phyloP scores from a whole-genome alignment of 2,329 filamentous ascomycete genomes.

The Aspergillus quadricinctus region DNA sequence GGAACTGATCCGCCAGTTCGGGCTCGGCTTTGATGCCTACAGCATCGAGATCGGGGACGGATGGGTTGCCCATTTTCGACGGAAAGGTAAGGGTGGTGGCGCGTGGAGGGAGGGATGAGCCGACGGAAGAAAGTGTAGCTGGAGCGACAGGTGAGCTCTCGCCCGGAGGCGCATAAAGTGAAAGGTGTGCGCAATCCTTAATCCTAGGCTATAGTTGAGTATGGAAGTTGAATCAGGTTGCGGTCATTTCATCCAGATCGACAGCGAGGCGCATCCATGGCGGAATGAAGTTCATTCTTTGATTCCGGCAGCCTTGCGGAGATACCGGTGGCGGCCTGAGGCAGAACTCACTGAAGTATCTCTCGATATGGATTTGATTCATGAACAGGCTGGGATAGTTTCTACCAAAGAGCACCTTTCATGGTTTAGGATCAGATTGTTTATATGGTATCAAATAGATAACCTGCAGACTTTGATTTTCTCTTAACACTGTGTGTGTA shows the following conservation, averaged over 20 bases:
- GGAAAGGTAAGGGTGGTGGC: background rate
- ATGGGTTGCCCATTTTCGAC: conserved; percentile 30
- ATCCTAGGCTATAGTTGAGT: background rate
- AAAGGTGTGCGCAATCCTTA: conserved; percentile 3
- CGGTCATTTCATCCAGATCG: background rate
- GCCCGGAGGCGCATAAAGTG: conserved; percentile 19
- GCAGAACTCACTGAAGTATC: conserved; percentile 10
- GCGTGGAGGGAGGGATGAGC: background rate
- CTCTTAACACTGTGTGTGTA: background rate
- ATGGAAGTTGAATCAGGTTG: background rate
- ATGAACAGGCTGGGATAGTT: too few relatives aligned
- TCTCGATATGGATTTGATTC: background rate
- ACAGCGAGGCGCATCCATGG: conserved; percentile 1
- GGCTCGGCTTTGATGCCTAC: conserved; percentile 61
- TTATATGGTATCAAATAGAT: background rate
- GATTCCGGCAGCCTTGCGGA: conserved; percentile 1
- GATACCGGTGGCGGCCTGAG: conserved; percentile 19
- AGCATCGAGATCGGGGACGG: conserved; percentile 39
- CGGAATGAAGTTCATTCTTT: conserved; percentile 2
- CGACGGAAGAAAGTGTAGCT: background rate
- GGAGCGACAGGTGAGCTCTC: conserved; percentile 11
- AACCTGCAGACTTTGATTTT: background rate
- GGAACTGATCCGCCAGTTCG: conserved; percentile 59
- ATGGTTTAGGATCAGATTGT: background rate
- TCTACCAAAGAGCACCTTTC: background rate